Percentiles rank a stretch among this genome's conserved stretches.
These are phyloP conservation scores for Candida ficus DNA, from an alignment of 805 yeast genomes.

Conservation along the genomic window DNA sequence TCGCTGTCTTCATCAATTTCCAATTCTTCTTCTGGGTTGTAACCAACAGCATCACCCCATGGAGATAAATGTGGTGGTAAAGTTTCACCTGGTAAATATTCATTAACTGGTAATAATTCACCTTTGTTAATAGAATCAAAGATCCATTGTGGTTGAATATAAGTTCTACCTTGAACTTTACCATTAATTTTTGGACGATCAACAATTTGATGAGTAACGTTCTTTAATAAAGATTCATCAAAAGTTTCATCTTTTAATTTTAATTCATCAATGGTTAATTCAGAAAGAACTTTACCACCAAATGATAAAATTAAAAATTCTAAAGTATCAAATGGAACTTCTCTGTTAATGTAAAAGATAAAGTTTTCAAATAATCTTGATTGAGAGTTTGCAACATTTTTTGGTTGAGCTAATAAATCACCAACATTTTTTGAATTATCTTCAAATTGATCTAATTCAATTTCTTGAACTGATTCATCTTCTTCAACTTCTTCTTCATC, in stretches of 20 bases:
- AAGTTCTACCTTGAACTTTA: conserved; percentile 87
- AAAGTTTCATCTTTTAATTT: conserved; percentile 29
- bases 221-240: conserved; percentile 50
- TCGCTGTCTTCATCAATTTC: conserved; percentile 41
- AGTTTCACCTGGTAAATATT: conserved; percentile 90
- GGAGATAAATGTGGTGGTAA: conserved; percentile 97
- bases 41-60: conserved; percentile 95
- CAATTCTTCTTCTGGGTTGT: conserved; percentile 67
- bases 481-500: conserved; percentile 30
- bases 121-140: conserved; percentile 86
- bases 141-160: conserved; percentile 97
- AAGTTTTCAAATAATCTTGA: conserved; percentile 66
- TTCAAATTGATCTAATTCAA: conserved; percentile 66
- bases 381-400: conserved; percentile 50
- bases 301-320: conserved; percentile 83
- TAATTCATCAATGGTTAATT: conserved; percentile 79
- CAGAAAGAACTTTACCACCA: conserved; percentile 84
- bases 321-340: conserved; percentile 86
- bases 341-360: conserved; percentile 87
- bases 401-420: conserved; percentile 72
- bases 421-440: conserved; percentile 57
- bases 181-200: conserved; percentile 82
- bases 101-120: conserved; percentile 66
- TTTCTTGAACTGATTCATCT: conserved; percentile 37
- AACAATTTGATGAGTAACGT: conserved; percentile 87